A percentile compares a stretch with the other conserved stretches of the same genome.
Conservation (phyloP, 495 filamentous ascomycete genomes). For the Saxophila tyrrhenica region DNA sequence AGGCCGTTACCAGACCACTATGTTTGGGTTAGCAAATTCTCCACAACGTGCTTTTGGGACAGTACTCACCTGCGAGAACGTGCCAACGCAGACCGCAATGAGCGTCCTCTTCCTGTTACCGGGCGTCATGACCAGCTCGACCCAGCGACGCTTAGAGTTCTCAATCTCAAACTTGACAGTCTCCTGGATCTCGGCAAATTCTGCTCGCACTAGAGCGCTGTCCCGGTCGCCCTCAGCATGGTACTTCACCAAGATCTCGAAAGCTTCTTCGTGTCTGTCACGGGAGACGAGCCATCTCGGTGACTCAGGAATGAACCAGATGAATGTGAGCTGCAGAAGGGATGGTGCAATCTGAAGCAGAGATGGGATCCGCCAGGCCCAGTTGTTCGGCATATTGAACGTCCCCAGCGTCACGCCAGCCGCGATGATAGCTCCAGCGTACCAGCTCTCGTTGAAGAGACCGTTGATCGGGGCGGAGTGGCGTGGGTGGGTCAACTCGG, state of each 20-base stretch:
- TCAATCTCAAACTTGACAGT: slow-evolving; percentile 23
- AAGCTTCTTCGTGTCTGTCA: slow-evolving; percentile 20
- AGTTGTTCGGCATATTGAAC: slow-evolving; percentile 41
- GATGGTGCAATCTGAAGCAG: slow-evolving; percentile 44
- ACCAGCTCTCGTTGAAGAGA: slow-evolving; percentile 56
- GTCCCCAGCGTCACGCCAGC: slow-evolving; percentile 49
- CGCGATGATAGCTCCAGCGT: slow-evolving; percentile 50
- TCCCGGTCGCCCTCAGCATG: slow-evolving; percentile 47
- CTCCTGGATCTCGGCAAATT: slow-evolving; percentile 34
- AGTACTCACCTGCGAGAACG: slow-evolving; percentile 18
- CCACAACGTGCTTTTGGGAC: no score
- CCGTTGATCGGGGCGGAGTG: slow-evolving; percentile 52
- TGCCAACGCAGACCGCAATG: slow-evolving; percentile 28
- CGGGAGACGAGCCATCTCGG: slow-evolving; percentile 16
- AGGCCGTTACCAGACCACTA: slow-evolving; percentile 28
- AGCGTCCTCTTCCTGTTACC: slow-evolving; percentile 26
- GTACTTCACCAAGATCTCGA: slow-evolving; percentile 18
- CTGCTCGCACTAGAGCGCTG: slow-evolving; percentile 47
- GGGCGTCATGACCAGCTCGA: slow-evolving; percentile 22
- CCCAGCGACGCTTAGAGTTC: slow-evolving; percentile 22
- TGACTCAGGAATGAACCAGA: slow-evolving; percentile 27
- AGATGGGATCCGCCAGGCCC: slow-evolving; percentile 57
- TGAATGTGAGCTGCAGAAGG: slow-evolving; percentile 43
- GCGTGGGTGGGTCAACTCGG: slow-evolving; percentile 55
- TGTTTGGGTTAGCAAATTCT: no score